phyloP scores from a whole-genome alignment of 2,329 filamentous ascomycete species.

The Hypoxylon sp. region DNA sequence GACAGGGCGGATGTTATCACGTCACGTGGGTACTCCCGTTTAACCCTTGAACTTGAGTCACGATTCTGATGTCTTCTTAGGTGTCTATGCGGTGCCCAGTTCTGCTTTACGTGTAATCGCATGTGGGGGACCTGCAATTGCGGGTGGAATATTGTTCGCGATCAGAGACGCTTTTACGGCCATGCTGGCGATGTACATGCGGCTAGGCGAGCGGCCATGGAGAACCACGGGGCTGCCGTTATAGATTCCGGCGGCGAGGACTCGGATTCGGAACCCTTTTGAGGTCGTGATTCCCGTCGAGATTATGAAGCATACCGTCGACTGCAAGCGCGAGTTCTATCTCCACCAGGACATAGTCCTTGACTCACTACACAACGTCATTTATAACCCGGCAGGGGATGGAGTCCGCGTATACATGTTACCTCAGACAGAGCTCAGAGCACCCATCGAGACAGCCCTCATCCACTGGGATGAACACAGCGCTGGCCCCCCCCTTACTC shows the following conservation, averaged over 20 bases:
- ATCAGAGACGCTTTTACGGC: neutral
- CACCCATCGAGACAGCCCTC: no score
- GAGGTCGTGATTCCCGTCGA: no score
- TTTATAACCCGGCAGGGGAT: no score
- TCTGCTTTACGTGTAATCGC: conserved; percentile 44
- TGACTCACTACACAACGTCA: no score
- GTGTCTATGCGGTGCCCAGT: conserved; percentile 41
- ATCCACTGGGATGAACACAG: no score
- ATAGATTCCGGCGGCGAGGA: neutral
- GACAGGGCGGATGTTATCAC: conserved; percentile 67
- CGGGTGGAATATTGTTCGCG: neutral
- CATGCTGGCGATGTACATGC: neutral
- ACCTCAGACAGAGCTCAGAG: no score
- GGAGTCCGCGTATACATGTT: no score
- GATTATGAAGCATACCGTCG: no score
- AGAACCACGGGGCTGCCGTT: neutral
- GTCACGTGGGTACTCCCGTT: conserved; percentile 64
- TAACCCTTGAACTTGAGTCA: neutral
- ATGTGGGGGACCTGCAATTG: conserved; percentile 14
- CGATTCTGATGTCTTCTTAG: conserved; percentile 47
- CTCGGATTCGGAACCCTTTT: neutral
- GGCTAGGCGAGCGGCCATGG: neutral
- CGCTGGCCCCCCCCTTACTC: no score
- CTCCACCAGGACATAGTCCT: no score
- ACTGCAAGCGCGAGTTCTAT: no score